Percentiles rank a stretch among this genome's conserved stretches.
Evolutionary conservation across 2,329 filamentous ascomycete genomes (phyloP).

Genomic region (Aspergillus pseudoviridinutans): DNA sequence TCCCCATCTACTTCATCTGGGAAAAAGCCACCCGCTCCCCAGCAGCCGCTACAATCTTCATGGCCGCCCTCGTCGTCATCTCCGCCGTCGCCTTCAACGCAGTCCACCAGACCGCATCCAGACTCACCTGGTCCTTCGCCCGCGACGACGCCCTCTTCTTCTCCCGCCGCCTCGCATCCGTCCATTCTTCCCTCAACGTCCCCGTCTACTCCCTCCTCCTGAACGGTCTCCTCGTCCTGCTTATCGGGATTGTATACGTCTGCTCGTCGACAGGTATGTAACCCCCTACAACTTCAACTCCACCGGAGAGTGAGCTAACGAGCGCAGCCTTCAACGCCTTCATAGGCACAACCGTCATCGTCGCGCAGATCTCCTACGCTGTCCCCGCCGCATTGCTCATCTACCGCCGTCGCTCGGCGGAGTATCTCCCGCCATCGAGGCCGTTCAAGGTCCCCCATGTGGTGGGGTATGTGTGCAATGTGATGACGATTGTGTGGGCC

Average conservation of each 20-base stretch:
- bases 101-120: conserved; percentile 25
- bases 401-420: conserved; percentile 5
- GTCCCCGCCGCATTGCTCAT: conserved; percentile 17
- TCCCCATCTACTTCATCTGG: conserved; percentile 22
- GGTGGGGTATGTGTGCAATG: conserved; percentile 15
- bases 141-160: conserved; percentile 30
- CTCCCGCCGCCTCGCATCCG: conserved; percentile 13
- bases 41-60: conserved; percentile 17
- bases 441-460: conserved; percentile 11
- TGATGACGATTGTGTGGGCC: conserved; percentile 15
- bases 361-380: conserved; percentile 21
- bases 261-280: conserved; percentile 18
- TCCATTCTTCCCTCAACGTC: conserved; percentile 10
- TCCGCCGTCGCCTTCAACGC: conserved; percentile 19
- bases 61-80: conserved; percentile 14
- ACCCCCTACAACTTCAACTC: no score
- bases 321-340: conserved; percentile 21
- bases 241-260: conserved; percentile 20
- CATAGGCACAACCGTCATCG: conserved; percentile 19
- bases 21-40: conserved; percentile 20
- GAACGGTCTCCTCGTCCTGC: conserved; percentile 12
- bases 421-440: conserved; percentile 14
- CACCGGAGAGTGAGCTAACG: no score
- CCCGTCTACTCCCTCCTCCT: conserved; percentile 16
- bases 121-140: conserved; percentile 32